Evolutionary conservation across 148 eudicot genomes (phyloP).

Genomic region (Amaranthus hypochondriacus): DNA sequence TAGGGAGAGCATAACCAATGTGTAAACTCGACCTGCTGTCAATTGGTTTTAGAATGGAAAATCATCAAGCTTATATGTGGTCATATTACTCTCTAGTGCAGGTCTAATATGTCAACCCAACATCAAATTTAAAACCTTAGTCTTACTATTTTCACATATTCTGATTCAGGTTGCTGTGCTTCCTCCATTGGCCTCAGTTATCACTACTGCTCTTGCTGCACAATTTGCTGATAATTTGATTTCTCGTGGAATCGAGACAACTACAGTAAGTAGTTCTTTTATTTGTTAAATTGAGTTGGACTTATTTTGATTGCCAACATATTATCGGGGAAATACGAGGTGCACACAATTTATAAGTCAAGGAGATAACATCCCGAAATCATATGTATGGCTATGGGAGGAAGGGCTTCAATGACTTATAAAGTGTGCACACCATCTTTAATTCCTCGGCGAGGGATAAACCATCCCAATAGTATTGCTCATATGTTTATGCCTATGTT

Average conservation of each 20-base stretch:
- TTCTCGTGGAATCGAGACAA: slow-evolving; percentile 74
- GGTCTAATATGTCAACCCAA: no score
- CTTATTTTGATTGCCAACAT: no score
- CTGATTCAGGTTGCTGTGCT: slow-evolving; percentile 77
- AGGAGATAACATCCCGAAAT: no score
- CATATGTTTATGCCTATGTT: not conserved
- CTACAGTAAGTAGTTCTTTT: slow-evolving; percentile 47
- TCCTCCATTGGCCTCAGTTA: slow-evolving; percentile 89
- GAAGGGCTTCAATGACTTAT: no score
- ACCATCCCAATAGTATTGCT: not conserved
- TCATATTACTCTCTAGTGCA: no score
- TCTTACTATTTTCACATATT: slow-evolving; percentile 2
- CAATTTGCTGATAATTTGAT: slow-evolving; percentile 82
- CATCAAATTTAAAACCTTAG: not conserved
- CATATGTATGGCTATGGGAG: no score
- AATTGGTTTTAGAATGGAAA: not conserved
- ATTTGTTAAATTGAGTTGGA: not conserved
- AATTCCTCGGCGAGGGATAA: no score
- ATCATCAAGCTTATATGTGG: not conserved
- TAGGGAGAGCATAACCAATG: no score
- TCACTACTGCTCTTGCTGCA: slow-evolving; percentile 75
- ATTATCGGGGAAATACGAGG: no score
- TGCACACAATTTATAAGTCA: no score
- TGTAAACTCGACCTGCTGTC: no score
- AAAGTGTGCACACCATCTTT: no score